Conservation (phyloP, 495 filamentous ascomycete genomes). For the Apiosordaria backusii region DNA sequence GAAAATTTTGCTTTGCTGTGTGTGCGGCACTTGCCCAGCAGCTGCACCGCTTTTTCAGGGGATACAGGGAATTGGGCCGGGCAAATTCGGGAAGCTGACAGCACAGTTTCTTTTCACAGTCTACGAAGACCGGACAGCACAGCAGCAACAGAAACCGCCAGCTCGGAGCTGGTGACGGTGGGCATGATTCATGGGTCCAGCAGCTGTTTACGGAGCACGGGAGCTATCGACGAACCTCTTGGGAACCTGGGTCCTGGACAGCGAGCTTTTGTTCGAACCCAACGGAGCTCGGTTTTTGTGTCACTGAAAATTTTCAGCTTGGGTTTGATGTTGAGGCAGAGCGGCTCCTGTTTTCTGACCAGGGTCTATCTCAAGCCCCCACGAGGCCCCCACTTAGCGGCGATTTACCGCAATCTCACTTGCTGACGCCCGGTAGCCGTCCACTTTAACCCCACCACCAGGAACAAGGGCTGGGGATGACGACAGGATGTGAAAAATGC, state of each 20-base stretch:
- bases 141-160: neutral
- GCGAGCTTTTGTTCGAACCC: conserved; percentile 11
- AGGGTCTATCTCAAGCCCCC: conserved; percentile 10
- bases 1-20: conserved; percentile 29
- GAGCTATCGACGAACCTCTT: conserved; percentile 12
- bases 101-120: neutral
- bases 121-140: neutral
- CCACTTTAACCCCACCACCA: conserved; percentile 8
- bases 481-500: conserved; percentile 28
- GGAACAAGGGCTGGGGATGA: conserved; percentile 20
- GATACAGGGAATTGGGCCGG: neutral
- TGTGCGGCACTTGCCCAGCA: conserved; percentile 22
- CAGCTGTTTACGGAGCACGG: neutral
- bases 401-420: conserved; percentile 17
- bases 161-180: conserved; percentile 10
- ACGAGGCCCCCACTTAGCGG: conserved; percentile 27
- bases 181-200: conserved; percentile 12
- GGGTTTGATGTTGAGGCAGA: conserved; percentile 34
- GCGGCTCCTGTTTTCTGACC: conserved; percentile 26
- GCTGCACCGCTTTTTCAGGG: neutral
- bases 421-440: conserved; percentile 10
- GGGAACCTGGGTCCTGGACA: conserved; percentile 2
- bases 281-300: conserved; percentile 15
- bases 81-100: conserved; percentile 6
- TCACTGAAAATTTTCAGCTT: conserved; percentile 30